Conservation (phyloP, 352 stramenopile genomes). For the Pythium brachiatum region DNA sequence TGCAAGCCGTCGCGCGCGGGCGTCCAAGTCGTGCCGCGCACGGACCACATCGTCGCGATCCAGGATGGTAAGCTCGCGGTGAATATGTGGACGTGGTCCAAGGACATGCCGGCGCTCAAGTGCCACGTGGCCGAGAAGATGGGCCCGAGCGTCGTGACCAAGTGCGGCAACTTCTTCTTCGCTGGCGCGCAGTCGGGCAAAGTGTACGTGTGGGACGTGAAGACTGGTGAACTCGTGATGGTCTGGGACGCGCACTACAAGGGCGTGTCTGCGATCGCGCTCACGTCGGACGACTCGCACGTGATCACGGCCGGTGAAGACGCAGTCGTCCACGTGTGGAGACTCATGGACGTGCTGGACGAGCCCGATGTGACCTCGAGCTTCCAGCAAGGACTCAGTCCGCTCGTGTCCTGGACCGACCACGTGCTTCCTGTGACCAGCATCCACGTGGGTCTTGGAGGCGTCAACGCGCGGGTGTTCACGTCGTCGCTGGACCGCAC, state of each 20-base stretch:
- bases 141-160: conserved; percentile 49
- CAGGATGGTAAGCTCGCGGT: conserved; percentile 68
- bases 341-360: conserved; percentile 66
- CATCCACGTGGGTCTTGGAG: conserved; percentile 62
- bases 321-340: conserved; percentile 79
- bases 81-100: conserved; percentile 63
- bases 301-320: conserved; percentile 79
- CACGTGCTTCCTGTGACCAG: conserved; percentile 73
- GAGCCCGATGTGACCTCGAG: conserved; percentile 49
- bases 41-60: conserved; percentile 62
- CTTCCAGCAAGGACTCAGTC: conserved; percentile 55
- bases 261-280: conserved; percentile 56
- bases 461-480: conserved; percentile 69
- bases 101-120: conserved; percentile 70
- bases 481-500: conserved; percentile 75
- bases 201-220: conserved; percentile 85
- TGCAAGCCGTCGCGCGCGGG: conserved; percentile 46
- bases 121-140: conserved; percentile 78
- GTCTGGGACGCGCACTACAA: conserved; percentile 89
- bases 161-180: conserved; percentile 74
- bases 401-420: conserved; percentile 71
- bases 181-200: conserved; percentile 74
- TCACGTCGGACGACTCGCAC: conserved; percentile 77
- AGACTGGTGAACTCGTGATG: conserved; percentile 73
- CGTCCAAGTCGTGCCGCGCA: conserved; percentile 55